Base-by-base conservation (phyloP, 768 basidiomycete species). In the Auricularia sp. region DNA sequence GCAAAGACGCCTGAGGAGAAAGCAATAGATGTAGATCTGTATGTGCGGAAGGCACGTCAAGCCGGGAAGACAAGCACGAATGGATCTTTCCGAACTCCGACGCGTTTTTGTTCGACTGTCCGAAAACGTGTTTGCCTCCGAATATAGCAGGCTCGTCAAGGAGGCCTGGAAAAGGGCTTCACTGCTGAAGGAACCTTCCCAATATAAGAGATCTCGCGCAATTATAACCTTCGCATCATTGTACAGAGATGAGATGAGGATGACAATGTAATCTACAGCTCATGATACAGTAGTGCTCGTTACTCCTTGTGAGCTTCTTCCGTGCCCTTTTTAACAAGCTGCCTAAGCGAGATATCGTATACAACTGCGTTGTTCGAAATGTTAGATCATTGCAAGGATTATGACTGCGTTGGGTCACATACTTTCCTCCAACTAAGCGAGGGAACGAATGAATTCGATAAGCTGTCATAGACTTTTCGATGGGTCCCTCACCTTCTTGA, bases 401-500 rank as follows among this genome's bases (percentile, higher is more conserved):
- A 53, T 47, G 68, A 58, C 66, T 36, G 62, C 36, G 53, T 62
- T 34, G 61, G 63, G 54, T 23, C n/a, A 21, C 44, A 36, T 33
- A 36, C 58, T 64, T 44, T 62, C 58, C 36, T 42, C 16, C 39
- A 42, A 34, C 35, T 61, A 63, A n/a, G 29, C 29, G 29, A 29
- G 29, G 29, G 0, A 29, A 0, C 29, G 0, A 29, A 29, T 29
- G 29, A 29, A 29, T 29, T 29, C 29, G 29, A 29, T 29, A 29
- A 29, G 29, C 29, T 3, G 2, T 29, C 29, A 29, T 29, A 29
- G 0, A 54, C 60, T 36, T 68, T 78, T 60, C 64, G 83, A 29
- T 29, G 91, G 90, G 85, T 92, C 91, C 76, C 92, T 90, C 18
- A 93, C 88, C 70, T 91, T 91, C 73, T 91, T 91, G 66, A 93